Base-by-base conservation (phyloP, 805 yeast genomes). In the Sugiyamaella qingdaonensis region DNA sequence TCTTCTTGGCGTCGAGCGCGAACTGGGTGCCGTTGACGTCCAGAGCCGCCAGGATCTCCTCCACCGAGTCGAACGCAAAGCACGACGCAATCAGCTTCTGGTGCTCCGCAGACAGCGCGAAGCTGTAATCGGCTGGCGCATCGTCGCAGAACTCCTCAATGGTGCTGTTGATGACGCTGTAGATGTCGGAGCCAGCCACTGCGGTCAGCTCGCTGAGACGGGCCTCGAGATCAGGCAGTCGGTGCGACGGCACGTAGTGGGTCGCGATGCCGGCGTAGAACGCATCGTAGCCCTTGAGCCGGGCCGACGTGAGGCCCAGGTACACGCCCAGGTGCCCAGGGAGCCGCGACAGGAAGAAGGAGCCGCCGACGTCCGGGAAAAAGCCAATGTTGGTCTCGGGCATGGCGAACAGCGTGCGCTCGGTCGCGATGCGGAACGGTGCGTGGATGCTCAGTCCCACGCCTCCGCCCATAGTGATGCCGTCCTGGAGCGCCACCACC, bases 391-490 rank as follows among this genome's bases (percentile, higher is more conserved):
- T 90, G 77, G 95, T 86, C 71, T 94, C 98, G 8, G 99, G 98
- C 99, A 94, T 94, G 57, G 98, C 96, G 73, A 90, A 79, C 67
- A 84, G 78, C 10, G 98, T 91, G 62, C 80, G 79, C 63, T 92
- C 97, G 41, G 96, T 87, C n/a, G 95, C 95, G 36, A 94, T 74
- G 65, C 98, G 81, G 76, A 92, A 92, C 2, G 97, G 92, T 10
- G 88, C 85, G 70, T 94, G 98, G 41, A 88, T 85, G 0, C 92
- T 78, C 44, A 94, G 73, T 3, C 99, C 98, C 43, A 90, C 96
- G 61, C 98, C 98, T 49, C 98, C 98, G 52, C 98, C 99, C 96
- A 94, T 89, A 27, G 92, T 88, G 62, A 92, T 88, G 19, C 98
- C 97, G 65, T 94, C 85, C 82, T 86, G 84, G 36, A 89, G 64